Percentiles rank a stretch among this genome's conserved stretches.
These are phyloP conservation scores for Kurtzmaniella quercitrusa DNA, from an alignment of 1,139 yeast genomes.

Conservation along the genomic window DNA sequence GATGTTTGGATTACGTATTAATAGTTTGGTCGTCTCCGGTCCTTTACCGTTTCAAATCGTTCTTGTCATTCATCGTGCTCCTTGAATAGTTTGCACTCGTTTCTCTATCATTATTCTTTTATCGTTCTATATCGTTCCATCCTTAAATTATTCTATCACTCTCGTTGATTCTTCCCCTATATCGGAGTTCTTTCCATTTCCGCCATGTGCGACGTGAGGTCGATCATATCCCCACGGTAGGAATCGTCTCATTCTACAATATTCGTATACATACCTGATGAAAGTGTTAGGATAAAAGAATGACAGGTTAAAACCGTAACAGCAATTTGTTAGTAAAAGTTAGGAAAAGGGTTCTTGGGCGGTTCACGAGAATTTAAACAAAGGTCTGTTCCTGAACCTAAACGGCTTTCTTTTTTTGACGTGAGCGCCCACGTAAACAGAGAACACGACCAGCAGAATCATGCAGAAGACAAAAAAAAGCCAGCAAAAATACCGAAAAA, in stretches of 20 bases:
- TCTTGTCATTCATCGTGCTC: too few species aligned
- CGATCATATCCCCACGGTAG: not conserved
- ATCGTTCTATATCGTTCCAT: too few species aligned
- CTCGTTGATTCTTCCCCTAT: too few species aligned
- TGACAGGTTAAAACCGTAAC: constrained; percentile 8
- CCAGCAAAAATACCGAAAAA: not conserved
- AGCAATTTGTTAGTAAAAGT: constrained; percentile 4
- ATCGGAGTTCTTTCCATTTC: too few species aligned
- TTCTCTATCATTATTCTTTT: too few species aligned
- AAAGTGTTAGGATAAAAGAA: constrained; percentile 4
- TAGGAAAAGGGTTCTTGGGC: not conserved
- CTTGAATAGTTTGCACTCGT: too few species aligned
- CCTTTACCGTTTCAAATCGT: too few species aligned
- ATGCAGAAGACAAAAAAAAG: constrained; percentile 3
- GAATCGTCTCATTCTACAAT: not conserved
- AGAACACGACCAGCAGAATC: constrained; percentile 6
- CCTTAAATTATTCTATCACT: too few species aligned
- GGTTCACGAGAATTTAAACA: not conserved
- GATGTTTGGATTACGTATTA: too few species aligned
- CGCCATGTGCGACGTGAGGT: too few species aligned
- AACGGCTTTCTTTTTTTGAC: constrained; percentile 1
- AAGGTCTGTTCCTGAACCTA: not conserved
- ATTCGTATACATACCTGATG: constrained; percentile 7
- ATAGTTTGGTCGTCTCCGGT: too few species aligned
- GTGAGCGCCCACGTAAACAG: not conserved